Conservation (phyloP, 2,329 filamentous ascomycete species). For the Biscogniauxia mediterranea region DNA sequence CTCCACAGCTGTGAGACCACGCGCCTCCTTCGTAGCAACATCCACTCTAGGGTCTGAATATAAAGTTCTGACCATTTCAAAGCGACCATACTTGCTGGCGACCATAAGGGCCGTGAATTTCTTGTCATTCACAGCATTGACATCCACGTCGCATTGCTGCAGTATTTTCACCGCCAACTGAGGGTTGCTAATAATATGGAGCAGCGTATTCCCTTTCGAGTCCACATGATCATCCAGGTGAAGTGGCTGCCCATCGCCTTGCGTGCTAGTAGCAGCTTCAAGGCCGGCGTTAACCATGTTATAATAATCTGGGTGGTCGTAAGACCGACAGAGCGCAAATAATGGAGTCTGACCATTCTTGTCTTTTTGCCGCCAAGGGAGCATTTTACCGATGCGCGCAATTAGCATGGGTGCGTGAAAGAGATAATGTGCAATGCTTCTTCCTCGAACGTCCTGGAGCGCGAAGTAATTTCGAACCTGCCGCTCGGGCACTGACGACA, state of each 20-base stretch:
- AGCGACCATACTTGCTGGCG: slow-evolving; percentile 93
- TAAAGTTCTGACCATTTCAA: slow-evolving; percentile 86
- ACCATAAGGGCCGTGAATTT: slow-evolving; percentile 96
- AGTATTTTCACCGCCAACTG: slow-evolving; percentile 74
- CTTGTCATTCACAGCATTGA: slow-evolving; percentile 93
- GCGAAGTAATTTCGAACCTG: slow-evolving; percentile 67
- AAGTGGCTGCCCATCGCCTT: slow-evolving; percentile 75
- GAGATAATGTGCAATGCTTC: slow-evolving; percentile 91
- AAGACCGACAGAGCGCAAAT: slow-evolving; percentile 91
- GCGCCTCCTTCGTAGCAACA: slow-evolving; percentile 74
- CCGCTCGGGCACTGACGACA: slow-evolving; percentile 52
- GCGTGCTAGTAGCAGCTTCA: slow-evolving; percentile 67
- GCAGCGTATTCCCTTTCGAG: slow-evolving; percentile 84
- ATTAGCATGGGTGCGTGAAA: slow-evolving; percentile 89
- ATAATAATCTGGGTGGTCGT: slow-evolving; percentile 85
- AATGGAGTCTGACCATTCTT: slow-evolving; percentile 97
- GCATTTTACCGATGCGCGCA: slow-evolving; percentile 66
- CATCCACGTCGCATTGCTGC: slow-evolving; percentile 85
- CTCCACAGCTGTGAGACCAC: slow-evolving; percentile 91
- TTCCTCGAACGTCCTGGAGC: slow-evolving; percentile 77
- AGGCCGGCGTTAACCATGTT: slow-evolving; percentile 85
- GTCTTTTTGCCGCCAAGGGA: slow-evolving; percentile 89
- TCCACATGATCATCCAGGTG: slow-evolving; percentile 94
- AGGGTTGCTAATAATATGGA: slow-evolving; percentile 93
- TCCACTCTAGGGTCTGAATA: slow-evolving; percentile 89